Percentiles rank a stretch among this genome's conserved stretches.
Evolutionary conservation across 768 basidiomycete species (phyloP).

Genomic region (Scleroderma bovista): DNA sequence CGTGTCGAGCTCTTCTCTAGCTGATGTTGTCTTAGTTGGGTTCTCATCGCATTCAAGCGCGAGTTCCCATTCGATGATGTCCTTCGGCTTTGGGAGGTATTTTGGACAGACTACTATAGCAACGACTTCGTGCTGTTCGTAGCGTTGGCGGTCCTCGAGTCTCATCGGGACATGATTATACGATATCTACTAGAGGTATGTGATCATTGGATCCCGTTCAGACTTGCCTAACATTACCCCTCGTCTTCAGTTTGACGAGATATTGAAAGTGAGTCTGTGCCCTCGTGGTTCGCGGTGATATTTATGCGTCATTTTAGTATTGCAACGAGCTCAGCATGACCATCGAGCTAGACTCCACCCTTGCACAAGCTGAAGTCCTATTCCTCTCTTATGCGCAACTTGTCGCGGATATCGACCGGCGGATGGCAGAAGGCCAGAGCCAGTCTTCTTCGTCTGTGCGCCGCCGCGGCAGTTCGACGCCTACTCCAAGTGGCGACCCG

Average conservation of each 20-base stretch:
- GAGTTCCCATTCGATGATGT: conserved; percentile 94
- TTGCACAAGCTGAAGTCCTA: conserved; percentile 95
- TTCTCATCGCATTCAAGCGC: conserved; percentile 91
- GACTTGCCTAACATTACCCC: neutral
- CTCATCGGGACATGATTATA: conserved; percentile 91
- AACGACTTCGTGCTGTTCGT: conserved; percentile 87
- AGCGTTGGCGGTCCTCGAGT: conserved; percentile 90
- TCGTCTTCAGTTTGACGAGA: conserved; percentile 70
- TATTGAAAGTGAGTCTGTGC: conserved; percentile 49
- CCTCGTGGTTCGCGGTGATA: neutral
- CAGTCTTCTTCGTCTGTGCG: conserved; percentile 18
- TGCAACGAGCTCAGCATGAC: conserved; percentile 95
- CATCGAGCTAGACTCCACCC: conserved; percentile 92
- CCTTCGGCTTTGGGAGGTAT: conserved; percentile 85
- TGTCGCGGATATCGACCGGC: conserved; percentile 84
- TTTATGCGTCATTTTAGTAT: conserved; percentile 44
- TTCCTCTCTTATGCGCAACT: conserved; percentile 88
- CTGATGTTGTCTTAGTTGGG: conserved; percentile 53
- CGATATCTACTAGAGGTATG: conserved; percentile 90
- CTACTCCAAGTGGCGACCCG: conserved; percentile 1
- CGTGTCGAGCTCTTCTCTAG: neutral
- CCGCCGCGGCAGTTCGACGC: conserved; percentile 24
- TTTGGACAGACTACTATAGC: conserved; percentile 91
- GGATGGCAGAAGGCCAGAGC: conserved; percentile 37
- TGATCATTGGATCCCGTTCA: neutral